Evolutionary conservation across 2,329 filamentous ascomycete genomes (phyloP), one percentile per base, ranked within the genome.

Genomic region (Trichoderma sp.): DNA sequence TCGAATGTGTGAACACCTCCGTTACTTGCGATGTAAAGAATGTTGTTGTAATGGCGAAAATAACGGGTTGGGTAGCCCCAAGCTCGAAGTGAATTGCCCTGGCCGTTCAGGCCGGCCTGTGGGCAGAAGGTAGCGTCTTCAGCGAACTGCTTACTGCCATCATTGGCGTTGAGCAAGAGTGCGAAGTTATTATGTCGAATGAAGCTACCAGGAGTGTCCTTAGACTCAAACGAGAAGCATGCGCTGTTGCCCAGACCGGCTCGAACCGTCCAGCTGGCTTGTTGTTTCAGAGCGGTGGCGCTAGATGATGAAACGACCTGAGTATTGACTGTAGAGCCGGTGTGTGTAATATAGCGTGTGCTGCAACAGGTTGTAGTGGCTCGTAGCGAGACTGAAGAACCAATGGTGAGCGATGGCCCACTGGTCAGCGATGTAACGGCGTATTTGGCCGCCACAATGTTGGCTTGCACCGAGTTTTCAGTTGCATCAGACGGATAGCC

Each of bases 61-160:
- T 39, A 64, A 2, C 60, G 60, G 0, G 34, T 29, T 34, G 60
- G 60, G n/a, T 64, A 64, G 17, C 60, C 52, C 60, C 60, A 64
- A 27, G 60, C 52, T 39, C 48, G 48, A 27, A 64, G 17, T 2
- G 60, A 64, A 34, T 12, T 64, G 2, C 60, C 60, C 34, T 64
- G 60, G 2, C 60, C 60, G 12, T 64, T 64, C 4, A 64, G 22
- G 34, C 60, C 60, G 6, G 60, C 48, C 6, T 64, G 48, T 15
- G 60, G 34, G 60, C 60, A 64, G 4, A 64, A 64, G 1, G 60
- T 64, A 15, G 60, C 60, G 9, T 64, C 60, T 39, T 64, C 60
- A 6, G 22, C 10, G 7, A 64, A 64, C 17, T 39, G 48, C 34
- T 64, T 53, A 15, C 32, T 53, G 25, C 60, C 60, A 19, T 64